A percentile compares a stretch with the other conserved stretches of the same genome.
These are phyloP conservation scores for Eimeria sp. DNA, from an alignment of 169 alveolate genomes.

Conservation along the genomic window DNA sequence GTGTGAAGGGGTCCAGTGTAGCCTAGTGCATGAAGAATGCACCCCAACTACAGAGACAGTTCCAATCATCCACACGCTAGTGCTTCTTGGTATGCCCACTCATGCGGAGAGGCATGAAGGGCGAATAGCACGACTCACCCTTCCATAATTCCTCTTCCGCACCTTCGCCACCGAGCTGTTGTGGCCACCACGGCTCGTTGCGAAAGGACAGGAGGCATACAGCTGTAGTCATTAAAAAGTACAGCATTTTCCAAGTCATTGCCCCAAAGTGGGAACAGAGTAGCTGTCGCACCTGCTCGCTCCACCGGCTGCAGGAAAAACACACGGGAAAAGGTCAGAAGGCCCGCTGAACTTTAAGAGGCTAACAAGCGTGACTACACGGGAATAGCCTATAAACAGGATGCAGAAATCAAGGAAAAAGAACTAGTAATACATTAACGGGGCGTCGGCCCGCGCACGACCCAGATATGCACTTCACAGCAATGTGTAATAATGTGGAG, in stretches of 20 bases:
- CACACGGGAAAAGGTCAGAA: neutral
- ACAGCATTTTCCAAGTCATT: conserved; percentile 69
- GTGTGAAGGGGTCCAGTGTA: neutral
- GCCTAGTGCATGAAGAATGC: neutral
- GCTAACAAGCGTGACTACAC: neutral
- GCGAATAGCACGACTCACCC: conserved; percentile 30
- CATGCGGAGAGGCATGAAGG: neutral
- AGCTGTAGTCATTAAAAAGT: conserved; percentile 56
- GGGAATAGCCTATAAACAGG: neutral
- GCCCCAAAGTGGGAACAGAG: conserved; percentile 73
- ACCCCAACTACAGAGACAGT: neutral
- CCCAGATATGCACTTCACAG: neutral
- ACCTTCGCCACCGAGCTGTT: conserved; percentile 78
- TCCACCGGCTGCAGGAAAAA: conserved; percentile 79
- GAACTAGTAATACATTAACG: neutral
- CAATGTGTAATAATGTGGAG: neutral
- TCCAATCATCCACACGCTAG: neutral
- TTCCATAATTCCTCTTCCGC: conserved; percentile 70
- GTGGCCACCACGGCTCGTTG: conserved; percentile 81
- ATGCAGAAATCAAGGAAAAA: neutral
- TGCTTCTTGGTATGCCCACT: neutral
- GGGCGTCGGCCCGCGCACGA: neutral
- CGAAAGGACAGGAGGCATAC: conserved; percentile 54
- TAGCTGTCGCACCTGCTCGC: conserved; percentile 77
- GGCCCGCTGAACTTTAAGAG: neutral